Evolutionary conservation across 768 basidiomycete genomes (phyloP), one percentile per base, ranked within the genome.

Genomic region (Mycena polygramma): DNA sequence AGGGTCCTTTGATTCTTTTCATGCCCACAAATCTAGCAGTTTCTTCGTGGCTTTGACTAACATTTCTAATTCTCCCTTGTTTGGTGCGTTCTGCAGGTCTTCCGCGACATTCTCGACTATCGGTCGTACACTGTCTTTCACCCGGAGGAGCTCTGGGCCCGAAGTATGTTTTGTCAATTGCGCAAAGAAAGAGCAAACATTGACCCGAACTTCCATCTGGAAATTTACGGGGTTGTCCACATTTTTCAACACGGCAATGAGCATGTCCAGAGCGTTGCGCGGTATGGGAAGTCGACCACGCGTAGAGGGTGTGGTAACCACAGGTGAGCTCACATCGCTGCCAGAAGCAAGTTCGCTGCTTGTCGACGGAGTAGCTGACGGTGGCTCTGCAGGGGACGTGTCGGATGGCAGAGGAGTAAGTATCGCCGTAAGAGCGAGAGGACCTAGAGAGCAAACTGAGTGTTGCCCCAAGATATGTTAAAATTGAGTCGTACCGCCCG

Each of bases 191-290:
- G 91, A 87, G 77, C 93, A 94, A 20, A 90, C 87, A 74, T 96
- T 96, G 35, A 88, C 83, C 55, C 93, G 88, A 66, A 96, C 88
- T 81, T 95, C 94, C 22, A 88, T 81, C n/a, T 91, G 91, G 75
- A 90, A 91, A 69, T 88, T 82, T 69, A 82, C 82, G 0, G 87
- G 83, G 72, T 87, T 85, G 72, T 89, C 84, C 68, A 84, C 79
- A 71, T 91, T 91, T 55, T 84, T 85, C 70, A 96, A 80, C 60
- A 91, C 88, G 51, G 83, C 83, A 54, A 89, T 80, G 62, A 96
- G 85, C 83, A 91, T 89, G 77, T 94, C 93, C 39, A 94, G 82
- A 17, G 90, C 88, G 66, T 87, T 87, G 57, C 83, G 84, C 39
- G 90, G 89, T 36, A 83, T 74, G 26, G 83, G 81, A 39, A 84